Conservation (phyloP, 371 early-diverging fungal species). For the Amoeboaphelidium protococcarum region DNA sequence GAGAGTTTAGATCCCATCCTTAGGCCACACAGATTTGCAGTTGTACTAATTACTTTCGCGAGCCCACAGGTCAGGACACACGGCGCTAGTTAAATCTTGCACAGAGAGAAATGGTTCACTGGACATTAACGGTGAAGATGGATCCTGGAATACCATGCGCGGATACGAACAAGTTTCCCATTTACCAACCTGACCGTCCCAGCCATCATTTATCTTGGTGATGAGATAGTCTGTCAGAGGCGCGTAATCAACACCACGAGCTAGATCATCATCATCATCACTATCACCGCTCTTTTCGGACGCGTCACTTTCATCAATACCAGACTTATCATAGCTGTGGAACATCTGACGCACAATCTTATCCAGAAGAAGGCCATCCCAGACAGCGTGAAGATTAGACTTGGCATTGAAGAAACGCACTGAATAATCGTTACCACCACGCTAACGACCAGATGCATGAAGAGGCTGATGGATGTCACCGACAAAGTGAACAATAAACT, state of each 20-base stretch:
- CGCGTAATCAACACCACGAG: conserved; percentile 6
- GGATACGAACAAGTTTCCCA: conserved; percentile 3
- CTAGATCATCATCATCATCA: background rate
- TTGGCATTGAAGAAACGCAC: conserved; percentile 9
- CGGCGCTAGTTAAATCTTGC: conserved; percentile 1
- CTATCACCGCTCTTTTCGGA: too few relatives aligned
- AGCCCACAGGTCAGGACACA: conserved; percentile 15
- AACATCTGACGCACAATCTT: too few relatives aligned
- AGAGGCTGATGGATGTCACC: conserved; percentile 31
- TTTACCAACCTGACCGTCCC: conserved; percentile 5
- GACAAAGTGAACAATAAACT: conserved; percentile 19
- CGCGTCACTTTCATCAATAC: too few relatives aligned
- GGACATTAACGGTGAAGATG: background rate
- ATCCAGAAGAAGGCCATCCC: conserved; percentile 15
- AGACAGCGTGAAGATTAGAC: conserved; percentile 15
- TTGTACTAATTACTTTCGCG: conserved; percentile 9
- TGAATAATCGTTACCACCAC: conserved; percentile 12
- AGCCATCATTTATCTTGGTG: conserved; percentile 6
- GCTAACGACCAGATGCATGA: conserved; percentile 15
- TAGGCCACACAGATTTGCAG: conserved; percentile 13
- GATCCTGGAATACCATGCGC: background rate
- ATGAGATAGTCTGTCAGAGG: conserved; percentile 6
- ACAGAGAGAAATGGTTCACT: background rate
- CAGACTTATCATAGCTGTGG: too few relatives aligned
- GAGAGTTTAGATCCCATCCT: conserved; percentile 2